Conservation (phyloP, 768 basidiomycete genomes). For the Lactifluus hygrophoroides region DNA sequence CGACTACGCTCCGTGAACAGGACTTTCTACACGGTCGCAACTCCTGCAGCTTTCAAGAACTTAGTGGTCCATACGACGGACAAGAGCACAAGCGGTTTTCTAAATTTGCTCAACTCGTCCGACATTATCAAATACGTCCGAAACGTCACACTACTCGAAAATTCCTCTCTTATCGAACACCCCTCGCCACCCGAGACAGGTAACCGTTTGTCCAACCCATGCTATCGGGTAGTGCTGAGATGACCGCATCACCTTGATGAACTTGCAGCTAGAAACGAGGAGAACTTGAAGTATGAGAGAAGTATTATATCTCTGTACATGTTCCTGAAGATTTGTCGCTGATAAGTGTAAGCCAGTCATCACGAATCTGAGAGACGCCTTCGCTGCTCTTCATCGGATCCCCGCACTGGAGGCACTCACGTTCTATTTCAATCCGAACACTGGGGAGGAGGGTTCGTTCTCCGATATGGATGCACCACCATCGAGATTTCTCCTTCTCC, state of each 20-base stretch:
- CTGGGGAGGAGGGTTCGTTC: neutral
- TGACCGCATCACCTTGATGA: too few species aligned
- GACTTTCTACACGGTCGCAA: neutral
- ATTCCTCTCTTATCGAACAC: too few species aligned
- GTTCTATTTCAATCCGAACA: neutral
- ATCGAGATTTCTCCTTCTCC: neutral
- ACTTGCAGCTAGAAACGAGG: too few species aligned
- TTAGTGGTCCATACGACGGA: neutral
- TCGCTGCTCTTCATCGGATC: neutral
- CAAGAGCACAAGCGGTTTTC: neutral
- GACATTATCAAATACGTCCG: neutral
- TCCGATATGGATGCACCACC: neutral
- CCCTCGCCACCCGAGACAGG: too few species aligned
- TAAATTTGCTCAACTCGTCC: neutral
- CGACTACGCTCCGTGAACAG: too few species aligned
- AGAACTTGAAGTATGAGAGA: too few species aligned
- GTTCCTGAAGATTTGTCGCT: too few species aligned
- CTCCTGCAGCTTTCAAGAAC: neutral
- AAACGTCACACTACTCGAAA: neutral
- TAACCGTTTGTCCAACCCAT: too few species aligned
- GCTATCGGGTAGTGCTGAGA: too few species aligned
- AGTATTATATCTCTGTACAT: too few species aligned
- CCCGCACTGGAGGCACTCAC: neutral
- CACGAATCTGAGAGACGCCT: neutral
- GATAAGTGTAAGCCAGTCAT: neutral